Evolutionary conservation across 805 yeast species (phyloP), one percentile per base, ranked within the genome.

Genomic region (Barnettozyma salicaria): DNA sequence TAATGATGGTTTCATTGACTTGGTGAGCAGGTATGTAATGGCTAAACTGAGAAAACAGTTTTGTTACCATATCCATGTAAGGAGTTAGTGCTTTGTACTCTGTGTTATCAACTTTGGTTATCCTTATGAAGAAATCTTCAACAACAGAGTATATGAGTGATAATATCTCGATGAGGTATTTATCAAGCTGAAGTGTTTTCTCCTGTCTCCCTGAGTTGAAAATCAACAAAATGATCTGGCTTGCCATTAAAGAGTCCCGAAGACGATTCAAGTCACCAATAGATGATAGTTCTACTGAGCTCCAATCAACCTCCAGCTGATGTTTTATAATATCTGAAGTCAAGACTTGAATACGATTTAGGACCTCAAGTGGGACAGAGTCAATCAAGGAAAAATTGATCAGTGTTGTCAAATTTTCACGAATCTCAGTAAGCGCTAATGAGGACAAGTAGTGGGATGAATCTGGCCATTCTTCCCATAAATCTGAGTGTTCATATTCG

Each of bases 1-100:
- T 77, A 8, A 80, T 50, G 1, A 70, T 49, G 3, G 60, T 64
- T 27, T 81, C 89, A 37, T 76, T 74, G 27, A 67, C 32, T 12
- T 41, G 44, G 4, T 48, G 49, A 8, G 18, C 24, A 2, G 43
- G 30, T 10, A 52, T 35, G n/a, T 44, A 56, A 2, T 17, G 28
- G 5, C 53, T 38, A 2, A 61, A 26, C 17, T 49, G 44, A 8
- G 41, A 31, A 18, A 54, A 37, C 2, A 42, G 32, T 10, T 38
- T 45, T 3, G 32, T 34, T 10, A 53, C 14, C 9, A 35, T 27
- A 19, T 47, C 28, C 27, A 34, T 31, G 9, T 39, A 29, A 3
- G 32, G 29, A 4, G 29, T 21, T 8, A 36, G 12, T 2, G 27
- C 22, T 6, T 27, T 34, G 7, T 38, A 17, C 7, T 21, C 12